A percentile compares a stretch with the other conserved stretches of the same genome.
phyloP scores from a whole-genome alignment of 2,329 filamentous ascomycete species.

The Aspergillus sp. region DNA sequence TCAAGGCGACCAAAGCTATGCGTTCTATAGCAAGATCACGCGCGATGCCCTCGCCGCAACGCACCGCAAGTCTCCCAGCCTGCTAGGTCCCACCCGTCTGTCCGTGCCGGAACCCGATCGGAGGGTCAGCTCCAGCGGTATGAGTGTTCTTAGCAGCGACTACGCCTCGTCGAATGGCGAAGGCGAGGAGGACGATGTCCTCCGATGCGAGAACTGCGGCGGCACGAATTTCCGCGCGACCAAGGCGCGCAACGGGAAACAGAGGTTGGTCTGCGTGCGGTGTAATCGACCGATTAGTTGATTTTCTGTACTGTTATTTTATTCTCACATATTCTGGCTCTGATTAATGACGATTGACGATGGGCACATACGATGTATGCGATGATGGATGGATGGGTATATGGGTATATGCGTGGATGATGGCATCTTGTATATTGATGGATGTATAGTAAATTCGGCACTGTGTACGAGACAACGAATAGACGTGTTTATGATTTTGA shows the following conservation, averaged over 20 bases:
- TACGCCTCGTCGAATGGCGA: conserved; percentile 41
- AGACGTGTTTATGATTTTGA: neutral
- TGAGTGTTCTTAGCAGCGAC: conserved; percentile 60
- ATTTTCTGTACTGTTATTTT: neutral
- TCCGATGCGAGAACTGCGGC: conserved; percentile 59
- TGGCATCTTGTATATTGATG: neutral
- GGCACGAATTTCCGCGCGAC: conserved; percentile 62
- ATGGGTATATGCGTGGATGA: neutral
- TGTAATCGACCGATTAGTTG: conserved; percentile 40
- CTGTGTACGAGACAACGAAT: neutral
- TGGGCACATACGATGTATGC: neutral
- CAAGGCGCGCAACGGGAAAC: conserved; percentile 51
- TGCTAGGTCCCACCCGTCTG: conserved; percentile 19
- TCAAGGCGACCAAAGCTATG: conserved; percentile 50
- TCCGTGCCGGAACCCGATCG: conserved; percentile 7
- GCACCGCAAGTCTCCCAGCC: conserved; percentile 18
- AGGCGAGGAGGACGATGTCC: conserved; percentile 47
- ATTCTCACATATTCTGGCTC: neutral
- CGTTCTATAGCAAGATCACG: conserved; percentile 51
- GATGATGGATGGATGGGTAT: neutral
- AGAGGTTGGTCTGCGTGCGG: conserved; percentile 60
- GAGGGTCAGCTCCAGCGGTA: conserved; percentile 42
- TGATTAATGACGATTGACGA: neutral
- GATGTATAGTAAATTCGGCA: neutral
- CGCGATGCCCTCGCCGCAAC: conserved; percentile 37